Evolutionary conservation across 352 stramenopile species (phyloP).

Genomic region (Phytopythium helicoides): DNA sequence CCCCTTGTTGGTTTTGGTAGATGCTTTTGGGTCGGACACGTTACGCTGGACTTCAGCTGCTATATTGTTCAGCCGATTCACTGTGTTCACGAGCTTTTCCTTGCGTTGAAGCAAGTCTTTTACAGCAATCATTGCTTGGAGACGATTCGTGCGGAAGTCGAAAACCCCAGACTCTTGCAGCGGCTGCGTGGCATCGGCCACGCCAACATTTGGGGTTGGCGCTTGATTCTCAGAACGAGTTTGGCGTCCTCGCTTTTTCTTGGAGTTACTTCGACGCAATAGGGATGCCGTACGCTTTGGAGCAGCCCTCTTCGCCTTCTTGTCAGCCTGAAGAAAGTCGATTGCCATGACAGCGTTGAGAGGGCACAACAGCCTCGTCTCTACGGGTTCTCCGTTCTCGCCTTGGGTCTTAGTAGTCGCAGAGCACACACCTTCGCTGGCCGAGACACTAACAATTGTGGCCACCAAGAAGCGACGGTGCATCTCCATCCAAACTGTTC

Average conservation of each 20-base stretch:
- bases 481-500: conserved; percentile 41
- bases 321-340: conserved; percentile 21
- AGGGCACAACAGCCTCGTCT: conserved; percentile 31
- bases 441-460: conserved; percentile 24
- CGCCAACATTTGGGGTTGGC: neutral
- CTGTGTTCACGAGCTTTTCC: conserved; percentile 48
- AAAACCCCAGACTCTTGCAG: neutral
- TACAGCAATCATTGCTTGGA: conserved; percentile 43
- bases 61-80: conserved; percentile 48
- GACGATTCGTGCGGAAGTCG: conserved; percentile 34
- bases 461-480: conserved; percentile 36
- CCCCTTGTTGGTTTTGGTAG: conserved; percentile 27
- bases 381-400: conserved; percentile 8
- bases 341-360: conserved; percentile 63
- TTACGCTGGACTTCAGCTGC: conserved; percentile 18
- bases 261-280: conserved; percentile 15
- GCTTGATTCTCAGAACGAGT: no score
- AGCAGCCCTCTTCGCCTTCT: neutral
- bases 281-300: conserved; percentile 16
- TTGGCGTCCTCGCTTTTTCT: conserved; percentile 1
- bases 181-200: neutral
- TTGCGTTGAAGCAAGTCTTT: conserved; percentile 71
- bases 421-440: conserved; percentile 26
- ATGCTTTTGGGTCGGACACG: conserved; percentile 12
- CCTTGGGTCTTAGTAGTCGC: conserved; percentile 16